Evolutionary conservation across 495 filamentous ascomycete species (phyloP), one percentile per base, ranked within the genome.

Genomic region (Staphylotrichum tortipilum): DNA sequence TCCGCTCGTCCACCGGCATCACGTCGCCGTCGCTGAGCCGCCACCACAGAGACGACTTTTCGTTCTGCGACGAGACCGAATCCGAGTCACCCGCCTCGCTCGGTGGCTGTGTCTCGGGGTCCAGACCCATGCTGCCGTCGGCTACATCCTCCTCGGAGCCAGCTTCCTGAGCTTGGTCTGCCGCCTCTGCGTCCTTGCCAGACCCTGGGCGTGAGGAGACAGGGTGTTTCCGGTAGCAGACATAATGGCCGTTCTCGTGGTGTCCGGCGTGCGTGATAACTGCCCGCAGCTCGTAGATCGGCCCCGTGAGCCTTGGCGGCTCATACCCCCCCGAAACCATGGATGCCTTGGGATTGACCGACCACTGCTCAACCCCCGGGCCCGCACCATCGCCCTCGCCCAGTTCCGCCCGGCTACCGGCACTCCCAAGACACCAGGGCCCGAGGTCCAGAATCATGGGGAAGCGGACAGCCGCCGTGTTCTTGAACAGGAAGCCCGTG

Each of bases 171-270:
- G n/a, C n/a, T n/a, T n/a, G 17, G 2, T 14, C 43, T 0, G n/a
- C 10, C 3, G 12, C 28, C 19, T 24, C 38, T 8, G 17, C 47
- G 3, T 26, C 10, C 1, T 48, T 14, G 26, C 9, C 14, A n/a
- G 6, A 21, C 7, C 11, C 12, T 11, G 34, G 14, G 3, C 31
- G 8, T 8, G 49, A 18, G 4, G 47, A 31, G 17, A 60, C 61
- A 0, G 78, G 73, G 60, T 86, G 81, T 58, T 83, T 82, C 36
- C 88, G 72, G 59, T 92, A 97, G 61, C 87, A 91, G 45, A 95
- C 80, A 58, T 99, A 97, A 68, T 99, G 94, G 0, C 94, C 94
- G 54, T 92, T 95, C 50, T 95, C 88, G 60, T 97, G 94, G 17
- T 82, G 75, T 4, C 92, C 94, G 51, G 84, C 84, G 65, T 99